Evolutionary conservation across 2,329 filamentous ascomycete genomes (phyloP), one percentile per base, ranked within the genome.

Genomic region (Raffaelea ambrosiae): DNA sequence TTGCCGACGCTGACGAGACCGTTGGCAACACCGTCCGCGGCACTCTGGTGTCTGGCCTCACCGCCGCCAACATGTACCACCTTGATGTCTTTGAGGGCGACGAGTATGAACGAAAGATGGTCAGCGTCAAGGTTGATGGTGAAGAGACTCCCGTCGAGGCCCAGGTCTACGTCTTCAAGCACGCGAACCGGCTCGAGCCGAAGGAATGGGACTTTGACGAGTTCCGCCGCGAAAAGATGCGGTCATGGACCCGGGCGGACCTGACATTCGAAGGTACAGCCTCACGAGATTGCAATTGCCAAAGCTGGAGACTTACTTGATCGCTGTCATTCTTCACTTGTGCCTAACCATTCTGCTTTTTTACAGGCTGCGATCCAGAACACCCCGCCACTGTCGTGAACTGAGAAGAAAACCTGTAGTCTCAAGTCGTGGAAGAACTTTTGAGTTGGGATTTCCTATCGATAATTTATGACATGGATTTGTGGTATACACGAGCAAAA

Each of bases 161-260:
- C 3, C 69, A 76, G 45, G 79, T 80, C 13, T 90, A 90, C 61
- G 73, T 89, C 5, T 89, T 76, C 64, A 68, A 71, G 40, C 53
- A 68, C 1, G 62, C 67, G 16, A 54, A 64, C 0, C 35, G 59
- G 0, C 66, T 97, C 18, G 88, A 95, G 63, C 70, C 77, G 29
- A 65, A 69, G 20, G 89, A 95, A 63, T 97, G 91, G 91, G 87
- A 95, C 62, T 93, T 89, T 67, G 81, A 83, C 43, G 80, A 86
- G 53, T 97, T 96, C 61, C 79, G 84, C 52, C 72, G 73, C 57
- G 83, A 93, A 52, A 95, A 89, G 69, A 67, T 81, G 67, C 61
- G 61, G 48, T 49, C 59, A 3, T 81, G 76, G 77, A 73, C 74
- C 5, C 63, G 74, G n/a, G 69, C 68, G 26, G 71, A 71, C 44